Evolutionary conservation across 306 rosid genomes (phyloP), one percentile per base, ranked within the genome.

Genomic region (Prunus fruticosa): DNA sequence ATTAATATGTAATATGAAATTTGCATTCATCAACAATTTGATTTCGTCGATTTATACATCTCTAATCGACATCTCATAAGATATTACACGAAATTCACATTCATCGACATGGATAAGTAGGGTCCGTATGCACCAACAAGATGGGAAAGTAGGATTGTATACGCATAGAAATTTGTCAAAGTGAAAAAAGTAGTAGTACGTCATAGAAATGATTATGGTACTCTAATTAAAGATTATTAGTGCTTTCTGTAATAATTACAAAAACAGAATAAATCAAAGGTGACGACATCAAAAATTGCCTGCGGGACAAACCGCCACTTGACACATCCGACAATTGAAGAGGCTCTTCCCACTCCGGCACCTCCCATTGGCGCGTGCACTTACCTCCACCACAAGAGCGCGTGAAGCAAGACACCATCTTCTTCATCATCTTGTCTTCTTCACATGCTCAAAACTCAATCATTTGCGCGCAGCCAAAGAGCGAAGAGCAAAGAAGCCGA

Each of bases 391-490:
- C 6, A 3, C n/a, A 20, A 27, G 4, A 5, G 50, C 30, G 56
- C 72, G 28, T 65, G 79, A 11, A 20, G 7, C n/a, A 34, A 8
- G 8, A 11, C 13, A 20, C 30, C 60, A 52, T 11, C 43, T 23
- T 20, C 41, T 49, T 64, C 64, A 64, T 50, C 38, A 15, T 50
- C 58, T 52, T 76, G 79, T 65, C 64, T 25, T 65, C 30, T 25
- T 65, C 30, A 20, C 51, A n/a, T 22, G 56, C 27, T 1, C 10
- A 1, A 64, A 45, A 19, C 69, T 65, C 79, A 65, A 76, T 76
- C 66, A 76, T 66, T 50, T 65, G 73, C 43, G 28, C 76, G 78
- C 64, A 32, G 78, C 72, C 79, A 53, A 63, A 32, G 43, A 38
- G 46, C 68, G 2, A n/a, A n/a, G n/a, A n/a, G n/a, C n/a, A n/a